Conservation (phyloP, 345 rosid genomes). For the Gossypioides kirkii region DNA sequence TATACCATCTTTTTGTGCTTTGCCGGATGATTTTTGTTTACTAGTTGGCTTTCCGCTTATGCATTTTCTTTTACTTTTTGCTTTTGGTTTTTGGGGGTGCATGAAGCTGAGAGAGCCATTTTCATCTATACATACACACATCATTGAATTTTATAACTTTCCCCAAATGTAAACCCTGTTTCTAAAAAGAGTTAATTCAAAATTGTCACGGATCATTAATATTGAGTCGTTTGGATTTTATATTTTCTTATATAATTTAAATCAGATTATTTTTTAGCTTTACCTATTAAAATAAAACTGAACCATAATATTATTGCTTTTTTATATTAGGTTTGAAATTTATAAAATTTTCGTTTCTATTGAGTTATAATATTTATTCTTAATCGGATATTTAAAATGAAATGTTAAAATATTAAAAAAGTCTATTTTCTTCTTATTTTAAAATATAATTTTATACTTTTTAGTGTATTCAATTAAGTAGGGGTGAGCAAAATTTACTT, state of each 20-base stretch:
- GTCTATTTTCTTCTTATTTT: too few relatives aligned
- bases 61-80: conserved; percentile 16
- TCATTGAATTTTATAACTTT: neutral
- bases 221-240: neutral
- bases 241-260: neutral
- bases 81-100: conserved; percentile 13
- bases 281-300: too few relatives aligned
- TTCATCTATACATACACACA: conserved; percentile 8
- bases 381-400: too few relatives aligned
- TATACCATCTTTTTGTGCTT: conserved; percentile 3
- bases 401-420: too few relatives aligned
- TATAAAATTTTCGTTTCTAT: too few relatives aligned
- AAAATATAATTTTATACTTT: too few relatives aligned
- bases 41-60: conserved; percentile 45
- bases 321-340: too few relatives aligned
- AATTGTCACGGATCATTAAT: neutral
- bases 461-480: too few relatives aligned
- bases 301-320: too few relatives aligned
- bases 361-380: too few relatives aligned
- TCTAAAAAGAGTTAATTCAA: neutral
- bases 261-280: too few relatives aligned
- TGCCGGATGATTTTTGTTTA: conserved; percentile 8
- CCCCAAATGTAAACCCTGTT: neutral
- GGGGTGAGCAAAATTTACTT: too few relatives aligned
- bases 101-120: conserved; percentile 47